phyloP scores from a whole-genome alignment of 169 alveolate species.

The Fabrea salina region DNA sequence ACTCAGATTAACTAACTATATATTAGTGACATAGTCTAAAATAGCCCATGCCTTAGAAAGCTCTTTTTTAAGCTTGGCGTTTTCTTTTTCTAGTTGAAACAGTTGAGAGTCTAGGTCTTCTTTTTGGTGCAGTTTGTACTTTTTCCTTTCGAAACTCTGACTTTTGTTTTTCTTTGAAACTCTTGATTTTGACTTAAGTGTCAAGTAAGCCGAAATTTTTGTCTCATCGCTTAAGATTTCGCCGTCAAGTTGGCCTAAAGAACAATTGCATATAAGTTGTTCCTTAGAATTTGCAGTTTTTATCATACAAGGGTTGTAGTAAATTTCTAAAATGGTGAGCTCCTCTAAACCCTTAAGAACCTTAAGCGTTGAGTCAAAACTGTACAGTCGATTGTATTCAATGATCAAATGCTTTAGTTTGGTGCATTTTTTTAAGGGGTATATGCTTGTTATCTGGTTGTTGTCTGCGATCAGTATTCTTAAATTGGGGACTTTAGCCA shows the following conservation, averaged over 20 bases:
- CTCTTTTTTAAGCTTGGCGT: neutral
- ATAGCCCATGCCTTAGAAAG: neutral
- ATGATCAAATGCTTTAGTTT: neutral
- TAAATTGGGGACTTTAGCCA: neutral
- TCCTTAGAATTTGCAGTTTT: slow-evolving; percentile 2
- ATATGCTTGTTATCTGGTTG: neutral
- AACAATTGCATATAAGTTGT: no score
- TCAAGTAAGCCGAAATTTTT: no score
- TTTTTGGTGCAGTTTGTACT: no score
- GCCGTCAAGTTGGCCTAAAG: no score
- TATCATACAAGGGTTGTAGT: neutral
- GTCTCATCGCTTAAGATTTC: no score
- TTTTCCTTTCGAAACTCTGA: no score
- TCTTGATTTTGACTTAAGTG: no score
- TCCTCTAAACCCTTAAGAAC: neutral
- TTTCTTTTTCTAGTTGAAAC: neutral
- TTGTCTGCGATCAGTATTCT: neutral
- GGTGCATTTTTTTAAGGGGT: neutral
- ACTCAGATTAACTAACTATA: neutral
- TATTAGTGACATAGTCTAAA: no score
- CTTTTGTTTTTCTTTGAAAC: no score
- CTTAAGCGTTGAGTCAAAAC: neutral
- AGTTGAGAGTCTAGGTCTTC: neutral
- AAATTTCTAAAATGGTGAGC: neutral
- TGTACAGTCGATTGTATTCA: neutral